These are phyloP conservation scores for Sclerotinia subarctica DNA, from an alignment of 2,329 filamentous ascomycete genomes.

Conservation along the genomic window DNA sequence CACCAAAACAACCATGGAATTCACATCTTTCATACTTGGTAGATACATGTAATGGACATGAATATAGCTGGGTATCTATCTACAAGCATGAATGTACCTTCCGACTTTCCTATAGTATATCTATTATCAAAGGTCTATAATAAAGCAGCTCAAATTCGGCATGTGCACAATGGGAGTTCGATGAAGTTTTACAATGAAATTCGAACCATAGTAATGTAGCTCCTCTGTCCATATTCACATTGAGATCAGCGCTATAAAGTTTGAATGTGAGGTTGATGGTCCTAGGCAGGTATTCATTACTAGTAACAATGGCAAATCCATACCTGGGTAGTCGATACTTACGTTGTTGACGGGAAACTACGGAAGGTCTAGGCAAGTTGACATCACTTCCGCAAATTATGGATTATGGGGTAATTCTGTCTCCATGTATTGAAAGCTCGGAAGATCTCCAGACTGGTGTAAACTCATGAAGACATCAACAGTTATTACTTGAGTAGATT, in stretches of 20 bases:
- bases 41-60: no score
- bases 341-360: constrained; percentile 5
- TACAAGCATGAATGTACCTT: not conserved
- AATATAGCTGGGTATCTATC: not conserved
- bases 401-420: constrained; percentile 8
- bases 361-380: not conserved
- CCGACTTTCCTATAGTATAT: not conserved
- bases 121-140: not conserved
- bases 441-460: not conserved
- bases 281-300: not conserved
- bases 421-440: not conserved
- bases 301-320: not conserved
- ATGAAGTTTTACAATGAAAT: not conserved
- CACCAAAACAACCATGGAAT: not conserved
- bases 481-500: not conserved
- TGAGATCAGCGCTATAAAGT: no score
- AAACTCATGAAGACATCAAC: not conserved
- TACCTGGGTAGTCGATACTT: not conserved
- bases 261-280: no score
- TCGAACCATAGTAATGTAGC: not conserved
- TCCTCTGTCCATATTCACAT: no score
- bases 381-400: not conserved
- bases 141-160: not conserved
- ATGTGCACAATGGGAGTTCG: not conserved
- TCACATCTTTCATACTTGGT: not conserved